Evolutionary conservation across 2,329 filamentous ascomycete genomes (phyloP), one percentile per base, ranked within the genome.

Genomic region (Sclerotinia trifoliorum): DNA sequence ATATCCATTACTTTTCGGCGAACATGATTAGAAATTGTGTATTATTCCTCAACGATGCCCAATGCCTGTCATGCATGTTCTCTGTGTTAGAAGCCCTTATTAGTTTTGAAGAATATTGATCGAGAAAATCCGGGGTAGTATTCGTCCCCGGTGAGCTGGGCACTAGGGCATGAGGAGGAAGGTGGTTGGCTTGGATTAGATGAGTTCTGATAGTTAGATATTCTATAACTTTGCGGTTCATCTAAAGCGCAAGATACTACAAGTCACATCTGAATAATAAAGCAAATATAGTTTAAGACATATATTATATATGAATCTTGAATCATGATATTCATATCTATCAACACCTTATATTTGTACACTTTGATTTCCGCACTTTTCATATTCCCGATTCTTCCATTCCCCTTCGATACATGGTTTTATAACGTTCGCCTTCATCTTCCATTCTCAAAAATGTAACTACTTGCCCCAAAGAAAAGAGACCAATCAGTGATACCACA

Each of bases 401-500:
- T 42, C 13, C n/a, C 35, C 26, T 63, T 65, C 49, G n/a, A 62
- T 62, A 65, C 62, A 57, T 56, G 55, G 39, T 65, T 56, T 26
- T 24, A 65, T 56, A 56, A 65, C 56, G 17, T 35, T 26, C 32
- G 26, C 24, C 35, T 35, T 46, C 35, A 29, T 65, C 46, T 65
- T 56, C 24, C 35, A 39, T 24, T 19, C 19, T 49, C 35, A 24
- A 65, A 54, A 65, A 65, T 56, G 49, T 32, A 54, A 35, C 62
- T 65, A 49, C 62, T 56, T n/a, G 49, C 51, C 24, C 35, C 35
- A 10, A 65, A 65, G n/a, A 29, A 26, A 54, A 44, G 64, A 66
- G 64, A 61, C 44, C 64, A 61, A 61, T 54, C 54, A 66, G 64
- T 66, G 64, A 66, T 66, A 29, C 49, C 44, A 49, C 32, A 66